phyloP scores from a whole-genome alignment of 148 eudicot genomes.

The Pharnaceum exiguum region DNA sequence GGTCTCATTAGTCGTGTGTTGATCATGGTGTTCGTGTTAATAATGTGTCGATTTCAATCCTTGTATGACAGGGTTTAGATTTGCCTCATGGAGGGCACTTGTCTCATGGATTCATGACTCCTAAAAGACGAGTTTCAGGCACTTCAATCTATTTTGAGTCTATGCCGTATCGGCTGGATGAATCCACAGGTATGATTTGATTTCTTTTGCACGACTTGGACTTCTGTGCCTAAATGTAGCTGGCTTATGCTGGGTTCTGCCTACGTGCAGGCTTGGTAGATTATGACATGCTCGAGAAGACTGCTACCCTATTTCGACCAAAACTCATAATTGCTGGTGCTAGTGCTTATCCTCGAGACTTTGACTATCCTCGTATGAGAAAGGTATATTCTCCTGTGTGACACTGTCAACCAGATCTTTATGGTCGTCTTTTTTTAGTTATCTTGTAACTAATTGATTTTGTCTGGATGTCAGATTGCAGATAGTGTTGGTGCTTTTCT shows the following conservation, averaged over 20 bases:
- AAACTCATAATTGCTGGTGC: conserved; percentile 93
- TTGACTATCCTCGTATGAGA: conserved; percentile 92
- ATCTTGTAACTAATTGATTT: conserved; percentile 6
- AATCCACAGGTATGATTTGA: conserved; percentile 54
- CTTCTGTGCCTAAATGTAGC: neutral
- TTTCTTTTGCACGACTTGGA: neutral
- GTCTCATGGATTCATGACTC: conserved; percentile 92
- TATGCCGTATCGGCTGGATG: conserved; percentile 92
- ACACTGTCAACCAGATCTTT: neutral
- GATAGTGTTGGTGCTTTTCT: conserved; percentile 88
- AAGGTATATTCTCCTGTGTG: conserved; percentile 39
- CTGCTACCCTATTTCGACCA: conserved; percentile 75
- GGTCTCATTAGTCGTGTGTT: neutral
- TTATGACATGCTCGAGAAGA: conserved; percentile 94
- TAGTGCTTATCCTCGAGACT: conserved; percentile 92
- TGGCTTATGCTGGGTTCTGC: neutral
- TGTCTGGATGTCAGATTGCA: conserved; percentile 52
- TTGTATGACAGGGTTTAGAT: conserved; percentile 59
- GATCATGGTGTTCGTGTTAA: neutral
- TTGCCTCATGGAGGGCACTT: conserved; percentile 92
- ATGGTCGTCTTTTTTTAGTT: neutral
- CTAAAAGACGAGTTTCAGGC: conserved; percentile 82
- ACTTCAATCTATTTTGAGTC: conserved; percentile 92
- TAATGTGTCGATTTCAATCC: neutral
- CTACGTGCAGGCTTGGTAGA: conserved; percentile 60